A percentile compares a stretch with the other conserved stretches of the same genome.
phyloP scores from a whole-genome alignment of 805 yeast genomes.

The Metschnikowia anglica region DNA sequence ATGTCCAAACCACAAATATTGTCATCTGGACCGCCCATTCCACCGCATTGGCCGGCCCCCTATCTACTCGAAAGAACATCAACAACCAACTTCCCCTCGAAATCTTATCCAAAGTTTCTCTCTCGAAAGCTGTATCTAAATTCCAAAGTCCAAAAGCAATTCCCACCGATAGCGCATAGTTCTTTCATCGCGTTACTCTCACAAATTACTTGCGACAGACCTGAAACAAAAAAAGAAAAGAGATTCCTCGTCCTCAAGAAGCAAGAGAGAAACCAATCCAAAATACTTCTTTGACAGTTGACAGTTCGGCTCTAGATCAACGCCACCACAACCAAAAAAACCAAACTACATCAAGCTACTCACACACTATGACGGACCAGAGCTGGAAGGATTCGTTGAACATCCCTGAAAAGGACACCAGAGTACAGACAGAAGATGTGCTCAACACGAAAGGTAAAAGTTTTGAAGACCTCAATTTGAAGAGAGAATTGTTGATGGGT shows the following conservation, averaged over 20 bases:
- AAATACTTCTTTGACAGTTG: constrained; percentile 2
- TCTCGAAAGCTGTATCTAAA: background rate
- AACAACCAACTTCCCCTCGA: background rate
- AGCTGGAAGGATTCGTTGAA: constrained; percentile 73
- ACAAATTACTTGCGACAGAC: background rate
- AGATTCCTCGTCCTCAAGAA: background rate
- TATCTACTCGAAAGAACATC: background rate
- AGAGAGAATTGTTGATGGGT: constrained; percentile 95
- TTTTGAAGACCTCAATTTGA: constrained; percentile 88
- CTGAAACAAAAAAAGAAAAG: constrained; percentile 3
- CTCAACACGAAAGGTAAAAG: constrained; percentile 84
- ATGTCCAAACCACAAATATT: background rate
- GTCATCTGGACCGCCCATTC: background rate
- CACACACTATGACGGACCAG: constrained; percentile 17
- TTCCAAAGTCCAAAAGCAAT: background rate
- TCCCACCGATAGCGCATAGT: background rate
- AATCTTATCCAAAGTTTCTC: background rate
- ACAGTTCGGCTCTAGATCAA: background rate
- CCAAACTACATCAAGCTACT: background rate
- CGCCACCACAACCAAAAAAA: constrained; percentile 1
- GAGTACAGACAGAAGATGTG: constrained; percentile 97
- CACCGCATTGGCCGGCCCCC: background rate
- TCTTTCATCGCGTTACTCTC: constrained; percentile 2
- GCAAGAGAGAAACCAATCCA: constrained; percentile 1
- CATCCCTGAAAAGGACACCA: constrained; percentile 80